These are phyloP conservation scores for Polymyxa betae DNA, from an alignment of 208 protist species.

Conservation along the genomic window DNA sequence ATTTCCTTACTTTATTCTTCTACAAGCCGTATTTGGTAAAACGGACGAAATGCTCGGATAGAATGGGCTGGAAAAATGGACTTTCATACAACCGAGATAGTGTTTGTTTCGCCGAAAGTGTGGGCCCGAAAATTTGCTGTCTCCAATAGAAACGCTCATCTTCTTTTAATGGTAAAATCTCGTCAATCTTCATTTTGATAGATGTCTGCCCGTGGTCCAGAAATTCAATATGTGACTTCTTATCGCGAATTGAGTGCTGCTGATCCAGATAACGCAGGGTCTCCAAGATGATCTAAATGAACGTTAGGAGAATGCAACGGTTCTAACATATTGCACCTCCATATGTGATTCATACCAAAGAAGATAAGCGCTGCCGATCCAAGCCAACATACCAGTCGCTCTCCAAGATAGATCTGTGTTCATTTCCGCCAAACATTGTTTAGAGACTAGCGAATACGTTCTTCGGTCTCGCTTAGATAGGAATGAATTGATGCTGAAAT, in stretches of 20 bases:
- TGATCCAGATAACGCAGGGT: conserved; percentile 30
- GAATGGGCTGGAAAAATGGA: neutral
- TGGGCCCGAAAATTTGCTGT: conserved; percentile 2
- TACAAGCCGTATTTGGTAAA: neutral
- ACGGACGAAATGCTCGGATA: neutral
- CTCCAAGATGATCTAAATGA: neutral
- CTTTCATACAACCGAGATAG: neutral
- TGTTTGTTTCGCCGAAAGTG: neutral
- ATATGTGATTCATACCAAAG: conserved; percentile 27
- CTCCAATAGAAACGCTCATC: neutral
- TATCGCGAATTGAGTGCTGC: neutral
- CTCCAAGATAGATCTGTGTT: neutral
- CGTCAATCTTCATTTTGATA: conserved; percentile 27
- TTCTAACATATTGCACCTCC: neutral
- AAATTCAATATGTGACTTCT: conserved; percentile 36
- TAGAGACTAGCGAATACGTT: neutral
- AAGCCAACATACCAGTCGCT: neutral
- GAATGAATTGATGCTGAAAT: neutral
- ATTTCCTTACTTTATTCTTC: neutral
- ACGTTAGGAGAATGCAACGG: neutral
- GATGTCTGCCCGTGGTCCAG: neutral
- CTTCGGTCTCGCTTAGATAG: neutral
- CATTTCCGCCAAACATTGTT: neutral
- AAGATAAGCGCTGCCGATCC: neutral
- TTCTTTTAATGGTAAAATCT: neutral